These are phyloP conservation scores for Arbutus unedo DNA, from an alignment of 148 eudicot species.

Conservation along the genomic window DNA sequence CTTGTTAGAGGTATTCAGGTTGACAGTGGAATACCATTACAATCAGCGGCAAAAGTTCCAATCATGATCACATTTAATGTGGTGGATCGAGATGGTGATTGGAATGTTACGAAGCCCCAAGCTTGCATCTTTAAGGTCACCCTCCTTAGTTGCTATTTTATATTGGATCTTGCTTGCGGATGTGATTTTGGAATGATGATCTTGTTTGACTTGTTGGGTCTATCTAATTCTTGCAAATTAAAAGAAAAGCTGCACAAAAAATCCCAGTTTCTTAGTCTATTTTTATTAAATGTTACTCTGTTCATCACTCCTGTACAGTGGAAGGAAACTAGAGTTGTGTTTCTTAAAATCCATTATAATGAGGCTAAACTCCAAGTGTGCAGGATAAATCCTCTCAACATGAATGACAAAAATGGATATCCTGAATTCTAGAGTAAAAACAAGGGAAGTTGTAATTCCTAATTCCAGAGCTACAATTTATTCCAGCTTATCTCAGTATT, in stretches of 20 bases:
- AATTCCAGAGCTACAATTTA: not conserved
- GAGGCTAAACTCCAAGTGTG: not conserved
- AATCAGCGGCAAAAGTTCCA: constrained; percentile 99
- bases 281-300: not conserved
- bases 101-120: constrained; percentile 68
- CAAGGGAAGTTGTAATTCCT: not conserved
- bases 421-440: not conserved
- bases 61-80: constrained; percentile 98
- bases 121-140: constrained; percentile 98
- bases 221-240: constrained; percentile 2
- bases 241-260: not conserved
- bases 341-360: not conserved
- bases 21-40: constrained; percentile 96
- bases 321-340: not conserved
- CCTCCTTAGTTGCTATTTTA: not conserved
- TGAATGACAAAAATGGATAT: not conserved
- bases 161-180: not conserved
- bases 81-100: constrained; percentile 70
- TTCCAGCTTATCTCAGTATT: not conserved
- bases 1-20: constrained; percentile 88
- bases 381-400: not conserved
- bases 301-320: not conserved
- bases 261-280: not conserved
- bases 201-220: constrained; percentile 2
- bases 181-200: not conserved